Conservation (phyloP, 129 eudicot genomes). For the Escallonia herrerae region DNA sequence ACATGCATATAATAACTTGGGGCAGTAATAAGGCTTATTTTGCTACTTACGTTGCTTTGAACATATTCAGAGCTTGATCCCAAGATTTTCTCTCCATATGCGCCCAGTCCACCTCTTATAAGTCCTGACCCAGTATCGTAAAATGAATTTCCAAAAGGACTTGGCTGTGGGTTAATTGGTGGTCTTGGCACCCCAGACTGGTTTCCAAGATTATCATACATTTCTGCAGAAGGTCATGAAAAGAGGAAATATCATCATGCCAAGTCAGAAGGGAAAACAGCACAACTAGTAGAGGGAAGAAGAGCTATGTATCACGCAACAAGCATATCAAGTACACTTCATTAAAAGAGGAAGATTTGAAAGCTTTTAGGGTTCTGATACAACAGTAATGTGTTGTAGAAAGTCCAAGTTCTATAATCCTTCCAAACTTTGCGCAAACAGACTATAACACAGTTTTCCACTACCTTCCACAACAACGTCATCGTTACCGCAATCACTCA, state of each 20-base stretch:
- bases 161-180: conserved; percentile 35
- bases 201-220: conserved; percentile 27
- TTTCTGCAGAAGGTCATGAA: neutral
- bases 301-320: too few species aligned
- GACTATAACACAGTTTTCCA: too few species aligned
- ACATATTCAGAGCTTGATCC: conserved; percentile 72
- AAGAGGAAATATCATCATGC: neutral
- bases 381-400: too few species aligned
- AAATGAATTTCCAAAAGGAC: conserved; percentile 57
- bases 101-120: conserved; percentile 62
- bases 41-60: conserved; percentile 60
- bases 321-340: too few species aligned
- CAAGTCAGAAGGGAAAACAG: neutral
- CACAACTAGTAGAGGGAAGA: neutral
- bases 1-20: neutral
- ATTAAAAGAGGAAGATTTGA: too few species aligned
- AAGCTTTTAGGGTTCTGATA: too few species aligned
- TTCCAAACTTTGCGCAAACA: too few species aligned
- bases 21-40: neutral
- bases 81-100: conserved; percentile 66
- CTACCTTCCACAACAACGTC: too few species aligned
- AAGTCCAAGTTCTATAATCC: too few species aligned
- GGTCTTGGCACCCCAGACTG: conserved; percentile 40
- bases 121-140: conserved; percentile 61
- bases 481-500: too few species aligned